phyloP scores from a whole-genome alignment of 2,329 filamentous ascomycete genomes.

The Calonectria multiphialidica region DNA sequence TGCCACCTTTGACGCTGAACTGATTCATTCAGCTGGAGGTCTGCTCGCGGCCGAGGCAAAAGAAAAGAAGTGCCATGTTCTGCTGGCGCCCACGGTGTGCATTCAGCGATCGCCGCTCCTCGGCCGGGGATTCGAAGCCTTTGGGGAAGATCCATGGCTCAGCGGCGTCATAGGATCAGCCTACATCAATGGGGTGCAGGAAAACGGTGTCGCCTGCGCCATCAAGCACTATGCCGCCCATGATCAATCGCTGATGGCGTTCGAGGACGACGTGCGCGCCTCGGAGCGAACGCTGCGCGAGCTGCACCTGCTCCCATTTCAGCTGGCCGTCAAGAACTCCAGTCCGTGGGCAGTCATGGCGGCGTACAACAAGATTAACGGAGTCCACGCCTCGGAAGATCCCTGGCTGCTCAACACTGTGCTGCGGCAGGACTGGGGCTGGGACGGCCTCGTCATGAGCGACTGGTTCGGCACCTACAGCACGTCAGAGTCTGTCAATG shows the following conservation, averaged over 20 bases:
- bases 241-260: slow-evolving; percentile 42
- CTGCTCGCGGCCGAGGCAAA: slow-evolving; percentile 64
- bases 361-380: slow-evolving; percentile 52
- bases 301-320: slow-evolving; percentile 49
- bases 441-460: background rate
- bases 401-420: background rate
- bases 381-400: slow-evolving; percentile 34
- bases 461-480: too few relatives aligned
- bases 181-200: slow-evolving; percentile 50
- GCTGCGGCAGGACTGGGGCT: background rate
- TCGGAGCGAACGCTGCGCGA: slow-evolving; percentile 25
- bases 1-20: slow-evolving; percentile 70
- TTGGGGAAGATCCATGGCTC: slow-evolving; percentile 53
- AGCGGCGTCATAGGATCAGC: slow-evolving; percentile 48
- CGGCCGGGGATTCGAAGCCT: slow-evolving; percentile 54
- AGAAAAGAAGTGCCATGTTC: slow-evolving; percentile 75
- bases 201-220: slow-evolving; percentile 49
- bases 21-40: slow-evolving; percentile 68
- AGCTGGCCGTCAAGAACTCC: slow-evolving; percentile 49
- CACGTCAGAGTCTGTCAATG: too few relatives aligned
- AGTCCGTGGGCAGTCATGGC: slow-evolving; percentile 50
- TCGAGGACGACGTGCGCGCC: slow-evolving; percentile 23
- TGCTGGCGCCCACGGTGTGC: slow-evolving; percentile 53
- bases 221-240: slow-evolving; percentile 57
- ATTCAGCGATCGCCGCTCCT: slow-evolving; percentile 54